A percentile compares a stretch with the other conserved stretches of the same genome.
These are phyloP conservation scores for Agarophyton chilense DNA, from an alignment of 23 red algal species.

Conservation along the genomic window DNA sequence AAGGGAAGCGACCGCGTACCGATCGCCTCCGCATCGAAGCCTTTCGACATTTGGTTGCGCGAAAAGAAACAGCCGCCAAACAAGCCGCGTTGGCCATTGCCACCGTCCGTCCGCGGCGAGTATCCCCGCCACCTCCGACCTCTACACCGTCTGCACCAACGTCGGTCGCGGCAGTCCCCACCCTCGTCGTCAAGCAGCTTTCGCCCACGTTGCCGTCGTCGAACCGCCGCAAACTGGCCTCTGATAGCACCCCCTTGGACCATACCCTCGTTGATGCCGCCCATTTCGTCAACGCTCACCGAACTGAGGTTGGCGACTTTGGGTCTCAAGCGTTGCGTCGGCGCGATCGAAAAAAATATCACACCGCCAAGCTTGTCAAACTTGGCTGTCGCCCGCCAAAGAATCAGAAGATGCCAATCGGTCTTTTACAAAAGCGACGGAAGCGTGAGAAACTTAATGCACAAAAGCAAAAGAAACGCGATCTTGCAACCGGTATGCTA, in stretches of 20 bases:
- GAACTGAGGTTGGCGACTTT: constrained; percentile 47
- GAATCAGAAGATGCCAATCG: constrained; percentile 53
- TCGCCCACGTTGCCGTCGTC: background rate
- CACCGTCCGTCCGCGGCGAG: background rate
- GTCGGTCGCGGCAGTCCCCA: background rate
- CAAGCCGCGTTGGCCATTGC: constrained; percentile 3
- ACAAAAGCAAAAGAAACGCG: constrained; percentile 35
- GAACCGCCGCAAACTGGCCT: background rate
- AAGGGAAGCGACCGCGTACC: background rate
- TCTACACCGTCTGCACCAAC: background rate
- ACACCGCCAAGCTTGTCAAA: background rate
- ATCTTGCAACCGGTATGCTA: constrained; percentile 70
- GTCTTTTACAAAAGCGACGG: constrained; percentile 38
- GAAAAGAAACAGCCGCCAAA: background rate
- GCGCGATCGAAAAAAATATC: constrained; percentile 6
- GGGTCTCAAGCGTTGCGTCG: constrained; percentile 43
- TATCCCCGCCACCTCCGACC: background rate
- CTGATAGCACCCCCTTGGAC: background rate
- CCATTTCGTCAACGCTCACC: constrained; percentile 32
- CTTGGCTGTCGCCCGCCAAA: constrained; percentile 51
- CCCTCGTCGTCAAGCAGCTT: background rate
- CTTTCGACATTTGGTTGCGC: background rate
- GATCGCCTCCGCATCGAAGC: background rate
- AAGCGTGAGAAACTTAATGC: constrained; percentile 47
- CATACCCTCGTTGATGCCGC: constrained; percentile 3